Conservation (phyloP, 805 yeast genomes). For the Saccharomycopsis oosterbeekiorum region DNA sequence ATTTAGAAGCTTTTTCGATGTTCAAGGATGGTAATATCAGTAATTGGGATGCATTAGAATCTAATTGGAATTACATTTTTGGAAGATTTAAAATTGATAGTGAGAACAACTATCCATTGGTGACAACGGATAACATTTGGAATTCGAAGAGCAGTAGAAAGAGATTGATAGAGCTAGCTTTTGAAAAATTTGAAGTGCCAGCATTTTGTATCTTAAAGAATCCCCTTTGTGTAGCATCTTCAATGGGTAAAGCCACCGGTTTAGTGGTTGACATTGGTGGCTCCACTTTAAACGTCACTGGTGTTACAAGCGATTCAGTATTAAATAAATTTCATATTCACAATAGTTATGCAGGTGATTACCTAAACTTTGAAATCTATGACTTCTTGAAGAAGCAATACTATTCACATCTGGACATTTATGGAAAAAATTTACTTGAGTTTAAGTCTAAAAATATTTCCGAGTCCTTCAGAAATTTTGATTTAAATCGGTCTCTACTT, state of each 20-base stretch:
- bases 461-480: conserved; percentile 30
- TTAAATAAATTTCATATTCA: conserved; percentile 54
- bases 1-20: conserved; percentile 15
- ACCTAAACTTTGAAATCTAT: conserved; percentile 54
- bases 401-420: conserved; percentile 21
- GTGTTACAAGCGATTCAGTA: conserved; percentile 66
- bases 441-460: conserved; percentile 6
- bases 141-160: conserved; percentile 47
- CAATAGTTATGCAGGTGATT: conserved; percentile 79
- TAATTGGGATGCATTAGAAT: conserved; percentile 61
- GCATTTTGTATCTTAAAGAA: conserved; percentile 64
- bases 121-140: conserved; percentile 59
- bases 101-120: conserved; percentile 19
- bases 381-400: conserved; percentile 33
- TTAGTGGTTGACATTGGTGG: conserved; percentile 77
- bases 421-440: neutral
- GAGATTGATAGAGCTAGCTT: conserved; percentile 59
- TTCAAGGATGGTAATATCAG: conserved; percentile 39
- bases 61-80: conserved; percentile 62
- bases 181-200: conserved; percentile 67
- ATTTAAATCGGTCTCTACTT: conserved; percentile 32
- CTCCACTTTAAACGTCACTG: conserved; percentile 59
- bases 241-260: conserved; percentile 70
- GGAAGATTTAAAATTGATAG: conserved; percentile 40
- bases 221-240: conserved; percentile 69